phyloP scores from a whole-genome alignment of 805 yeast species.

The Yamadazyma insecticola region DNA sequence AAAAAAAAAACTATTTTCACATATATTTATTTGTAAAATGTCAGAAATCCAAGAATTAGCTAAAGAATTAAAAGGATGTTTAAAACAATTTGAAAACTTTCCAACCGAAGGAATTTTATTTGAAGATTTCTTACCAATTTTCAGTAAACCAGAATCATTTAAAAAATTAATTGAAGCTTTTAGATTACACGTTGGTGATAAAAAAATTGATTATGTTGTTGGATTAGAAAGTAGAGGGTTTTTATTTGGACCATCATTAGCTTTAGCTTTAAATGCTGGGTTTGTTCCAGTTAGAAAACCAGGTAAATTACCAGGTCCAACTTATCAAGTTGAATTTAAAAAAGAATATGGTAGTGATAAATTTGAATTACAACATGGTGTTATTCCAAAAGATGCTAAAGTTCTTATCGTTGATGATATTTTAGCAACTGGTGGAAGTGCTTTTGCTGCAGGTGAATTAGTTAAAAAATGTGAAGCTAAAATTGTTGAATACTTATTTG shows the following conservation, averaged over 20 bases:
- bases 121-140: slow-evolving; percentile 93
- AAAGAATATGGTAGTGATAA: slow-evolving; percentile 93
- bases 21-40: too few species aligned
- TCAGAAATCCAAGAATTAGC: slow-evolving; percentile 32
- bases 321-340: slow-evolving; percentile 63
- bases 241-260: slow-evolving; percentile 92
- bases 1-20: too few species aligned
- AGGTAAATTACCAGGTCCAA: slow-evolving; percentile 91
- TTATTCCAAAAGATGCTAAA: slow-evolving; percentile 74
- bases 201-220: slow-evolving; percentile 79
- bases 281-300: slow-evolving; percentile 94
- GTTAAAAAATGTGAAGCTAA: slow-evolving; percentile 63
- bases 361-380: slow-evolving; percentile 82
- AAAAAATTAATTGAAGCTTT: slow-evolving; percentile 78
- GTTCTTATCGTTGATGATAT: slow-evolving; percentile 93
- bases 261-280: slow-evolving; percentile 82
- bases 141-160: slow-evolving; percentile 76
- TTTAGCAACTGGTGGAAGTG: slow-evolving; percentile 98
- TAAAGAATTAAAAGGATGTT: slow-evolving; percentile 30
- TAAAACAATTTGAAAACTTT: slow-evolving; percentile 83
- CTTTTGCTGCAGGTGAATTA: slow-evolving; percentile 87
- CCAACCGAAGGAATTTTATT: slow-evolving; percentile 90
- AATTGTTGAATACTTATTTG: slow-evolving; percentile 76
- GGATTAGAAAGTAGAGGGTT: slow-evolving; percentile 98
- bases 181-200: slow-evolving; percentile 62